phyloP scores from a whole-genome alignment of 805 yeast species.

The Brettanomyces naardenensis region DNA sequence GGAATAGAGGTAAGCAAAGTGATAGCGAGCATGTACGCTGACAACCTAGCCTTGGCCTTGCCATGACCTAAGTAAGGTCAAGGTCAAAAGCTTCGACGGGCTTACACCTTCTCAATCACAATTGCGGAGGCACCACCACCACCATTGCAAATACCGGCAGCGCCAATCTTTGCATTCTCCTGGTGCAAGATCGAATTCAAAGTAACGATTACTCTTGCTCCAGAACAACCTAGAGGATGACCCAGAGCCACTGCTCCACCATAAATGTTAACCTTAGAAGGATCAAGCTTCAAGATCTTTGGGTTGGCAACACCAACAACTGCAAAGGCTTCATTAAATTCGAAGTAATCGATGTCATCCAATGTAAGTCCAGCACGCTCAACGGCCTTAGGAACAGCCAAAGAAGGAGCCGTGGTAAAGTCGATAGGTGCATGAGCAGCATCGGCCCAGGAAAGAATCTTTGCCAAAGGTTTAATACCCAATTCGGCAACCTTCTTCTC shows the following conservation, averaged over 20 bases:
- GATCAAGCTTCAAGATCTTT: conserved; percentile 55
- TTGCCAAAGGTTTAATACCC: conserved; percentile 82
- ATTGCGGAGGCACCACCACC: conserved; percentile 99
- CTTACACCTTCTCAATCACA: conserved; percentile 63
- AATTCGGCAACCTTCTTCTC: conserved; percentile 80
- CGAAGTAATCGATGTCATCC: conserved; percentile 79
- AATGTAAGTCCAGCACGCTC: conserved; percentile 67
- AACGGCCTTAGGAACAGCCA: conserved; percentile 94
- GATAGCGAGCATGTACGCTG: no score
- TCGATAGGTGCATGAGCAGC: conserved; percentile 94
- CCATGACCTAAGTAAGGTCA: no score
- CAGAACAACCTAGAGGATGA: conserved; percentile 94
- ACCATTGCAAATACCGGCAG: conserved; percentile 97
- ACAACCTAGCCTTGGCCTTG: no score
- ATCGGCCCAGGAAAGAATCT: conserved; percentile 93
- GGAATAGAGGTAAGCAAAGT: no score
- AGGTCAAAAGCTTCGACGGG: background rate
- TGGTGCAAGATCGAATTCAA: conserved; percentile 71
- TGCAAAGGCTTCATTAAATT: conserved; percentile 96
- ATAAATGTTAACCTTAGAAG: conserved; percentile 70
- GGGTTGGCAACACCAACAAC: conserved; percentile 92
- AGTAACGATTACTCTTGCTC: conserved; percentile 89
- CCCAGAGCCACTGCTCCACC: conserved; percentile 98
- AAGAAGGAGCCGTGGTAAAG: conserved; percentile 92
- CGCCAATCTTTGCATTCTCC: conserved; percentile 85